These are phyloP conservation scores for Cutaneotrichosporon mucoides DNA, from an alignment of 1,284 basidiomycete species.

Conservation along the genomic window DNA sequence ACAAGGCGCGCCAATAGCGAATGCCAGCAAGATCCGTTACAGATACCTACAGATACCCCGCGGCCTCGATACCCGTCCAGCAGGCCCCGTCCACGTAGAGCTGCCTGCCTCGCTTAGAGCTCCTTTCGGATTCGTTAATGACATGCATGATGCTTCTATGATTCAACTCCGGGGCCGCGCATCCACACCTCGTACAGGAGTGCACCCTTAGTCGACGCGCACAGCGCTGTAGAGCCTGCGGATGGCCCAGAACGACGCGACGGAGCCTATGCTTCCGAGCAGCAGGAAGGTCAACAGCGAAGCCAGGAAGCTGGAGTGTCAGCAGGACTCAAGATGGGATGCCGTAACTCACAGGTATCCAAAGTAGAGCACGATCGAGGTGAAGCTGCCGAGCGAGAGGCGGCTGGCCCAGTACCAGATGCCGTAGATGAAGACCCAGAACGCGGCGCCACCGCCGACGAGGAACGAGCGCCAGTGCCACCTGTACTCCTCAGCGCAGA, in stretches of 20 bases:
- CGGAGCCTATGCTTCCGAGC: slow-evolving; percentile 79
- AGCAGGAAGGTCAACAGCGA: slow-evolving; percentile 81
- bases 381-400: slow-evolving; percentile 74
- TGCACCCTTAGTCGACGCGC: slow-evolving; percentile 46
- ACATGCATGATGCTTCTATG: slow-evolving; percentile 10
- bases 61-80: too few species aligned
- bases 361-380: slow-evolving; percentile 81
- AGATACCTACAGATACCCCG: too few species aligned
- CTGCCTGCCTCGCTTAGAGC: too few species aligned
- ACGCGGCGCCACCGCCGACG: slow-evolving; percentile 84
- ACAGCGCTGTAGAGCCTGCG: slow-evolving; percentile 71
- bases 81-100: too few species aligned
- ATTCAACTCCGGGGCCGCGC: not conserved
- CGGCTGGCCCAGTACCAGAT: slow-evolving; percentile 75
- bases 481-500: slow-evolving; percentile 93
- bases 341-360: slow-evolving; percentile 65
- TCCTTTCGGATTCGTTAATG: not conserved
- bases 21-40: too few species aligned
- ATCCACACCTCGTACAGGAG: too few species aligned
- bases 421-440: slow-evolving; percentile 82
- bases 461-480: slow-evolving; percentile 98
- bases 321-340: not conserved
- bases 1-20: not conserved
- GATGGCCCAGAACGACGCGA: slow-evolving; percentile 82
- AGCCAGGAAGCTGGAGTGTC: slow-evolving; percentile 57